These are phyloP conservation scores for Fusarium sp. DNA, from an alignment of 2,329 filamentous ascomycete genomes.

Conservation along the genomic window DNA sequence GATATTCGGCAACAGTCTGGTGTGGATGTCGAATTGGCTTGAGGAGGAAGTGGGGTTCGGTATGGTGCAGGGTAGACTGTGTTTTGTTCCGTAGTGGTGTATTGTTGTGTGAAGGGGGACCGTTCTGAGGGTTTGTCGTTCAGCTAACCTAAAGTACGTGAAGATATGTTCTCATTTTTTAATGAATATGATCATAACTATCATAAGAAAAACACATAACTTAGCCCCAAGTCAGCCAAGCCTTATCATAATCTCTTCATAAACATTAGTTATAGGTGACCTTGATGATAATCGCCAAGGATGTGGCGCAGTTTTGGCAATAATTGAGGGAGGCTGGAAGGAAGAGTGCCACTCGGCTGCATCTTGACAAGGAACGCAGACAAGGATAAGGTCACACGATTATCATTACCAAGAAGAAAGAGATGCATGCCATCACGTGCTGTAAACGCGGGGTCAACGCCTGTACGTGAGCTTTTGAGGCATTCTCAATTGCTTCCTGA, in stretches of 20 bases:
- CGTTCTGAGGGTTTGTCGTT: not conserved
- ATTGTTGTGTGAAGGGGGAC: not conserved
- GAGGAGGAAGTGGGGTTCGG: no score
- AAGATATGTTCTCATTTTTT: not conserved
- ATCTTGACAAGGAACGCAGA: not conserved
- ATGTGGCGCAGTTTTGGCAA: not conserved
- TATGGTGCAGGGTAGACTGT: no score
- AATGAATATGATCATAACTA: not conserved
- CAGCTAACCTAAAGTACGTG: not conserved
- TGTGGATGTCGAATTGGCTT: not conserved
- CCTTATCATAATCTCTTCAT: not conserved
- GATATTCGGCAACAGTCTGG: conserved; percentile 8
- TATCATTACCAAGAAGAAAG: not conserved
- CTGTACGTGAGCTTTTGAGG: not conserved
- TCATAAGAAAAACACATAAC: not conserved
- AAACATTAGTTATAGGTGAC: not conserved
- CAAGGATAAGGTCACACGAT: not conserved
- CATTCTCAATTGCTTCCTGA: not conserved
- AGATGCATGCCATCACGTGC: not conserved
- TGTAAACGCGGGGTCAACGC: not conserved
- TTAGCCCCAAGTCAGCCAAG: not conserved
- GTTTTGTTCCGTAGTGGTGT: no score
- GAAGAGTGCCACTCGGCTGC: not conserved
- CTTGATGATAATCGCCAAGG: not conserved
- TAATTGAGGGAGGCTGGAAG: not conserved